Base-by-base conservation (phyloP, 2,329 filamentous ascomycete species). In the Ophiostoma fasciatum region DNA sequence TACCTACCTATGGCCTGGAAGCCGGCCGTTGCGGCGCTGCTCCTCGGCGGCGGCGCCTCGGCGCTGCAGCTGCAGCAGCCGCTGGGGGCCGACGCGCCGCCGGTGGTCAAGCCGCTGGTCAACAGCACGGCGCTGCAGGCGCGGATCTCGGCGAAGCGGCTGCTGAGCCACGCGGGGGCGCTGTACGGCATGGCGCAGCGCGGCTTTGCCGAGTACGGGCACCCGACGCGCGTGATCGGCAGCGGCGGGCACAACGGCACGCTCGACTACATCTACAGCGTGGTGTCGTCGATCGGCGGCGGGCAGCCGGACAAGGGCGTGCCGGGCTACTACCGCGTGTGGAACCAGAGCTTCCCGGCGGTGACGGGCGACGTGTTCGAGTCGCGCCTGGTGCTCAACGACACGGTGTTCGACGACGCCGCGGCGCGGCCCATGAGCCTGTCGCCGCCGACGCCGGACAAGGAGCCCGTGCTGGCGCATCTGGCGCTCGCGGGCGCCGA, bases 191-290 rank as follows among this genome's bases (percentile, higher is more conserved):
- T 81, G 37, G 76, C 78, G 1, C 61, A 75, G 51, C 58, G 65
- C 35, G 64, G 66, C 10, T 57, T 68, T 41, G 59, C 64, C 2
- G 72, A 80, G 43, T 79, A 74, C 49, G 68, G 69, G 42, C 77
- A 77, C 46, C 78, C 78, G 2, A 82, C 78, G 2, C 66, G 78
- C 36, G 77, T 82, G 17, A 81, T 82, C 44, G 77, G 78, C 21
- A 78, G 74, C 43, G 37, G 42, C 69, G 77, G 76, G 19, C 78
- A 82, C 46, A 48, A 60, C n/a, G 71, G 63, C 27, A 81, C 77
- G 0, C 57, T 82, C 29, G 59, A 71, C 34, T 82, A 78, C 52
- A 67, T 82, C 45, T 63, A 66, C 47, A 56, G 59, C 13, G 63
- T 68, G 23, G 58, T 80, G 35, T 59, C 63, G 21, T 51, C 60